Conservation (phyloP, 441 rosid genomes). For the Populus tomentosa region DNA sequence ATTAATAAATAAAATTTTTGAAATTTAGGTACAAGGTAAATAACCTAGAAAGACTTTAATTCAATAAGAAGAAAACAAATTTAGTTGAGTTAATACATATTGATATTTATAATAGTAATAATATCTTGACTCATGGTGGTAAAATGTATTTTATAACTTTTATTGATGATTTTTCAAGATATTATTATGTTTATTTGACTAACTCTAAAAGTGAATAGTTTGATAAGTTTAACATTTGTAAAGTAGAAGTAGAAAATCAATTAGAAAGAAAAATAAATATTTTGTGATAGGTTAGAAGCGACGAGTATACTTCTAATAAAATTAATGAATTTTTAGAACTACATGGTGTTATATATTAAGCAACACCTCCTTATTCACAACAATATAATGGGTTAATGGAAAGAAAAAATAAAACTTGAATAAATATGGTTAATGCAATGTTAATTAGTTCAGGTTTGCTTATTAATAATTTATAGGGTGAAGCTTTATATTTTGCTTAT, state of each 20-base stretch:
- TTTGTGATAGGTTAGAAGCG: too few species aligned
- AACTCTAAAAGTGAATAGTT: too few species aligned
- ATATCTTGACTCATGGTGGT: not conserved
- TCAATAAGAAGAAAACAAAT: not conserved
- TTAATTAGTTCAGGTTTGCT: not conserved
- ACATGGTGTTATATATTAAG: too few species aligned
- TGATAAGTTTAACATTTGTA: too few species aligned
- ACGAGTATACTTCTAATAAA: too few species aligned
- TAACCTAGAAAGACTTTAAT: not conserved
- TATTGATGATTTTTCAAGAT: too few species aligned
- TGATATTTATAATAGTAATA: not conserved
- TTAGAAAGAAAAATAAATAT: too few species aligned
- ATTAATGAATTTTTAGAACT: too few species aligned
- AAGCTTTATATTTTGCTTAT: not conserved
- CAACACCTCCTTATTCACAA: not conserved
- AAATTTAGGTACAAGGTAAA: conserved; percentile 1
- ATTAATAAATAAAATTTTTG: not conserved
- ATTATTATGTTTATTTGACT: too few species aligned
- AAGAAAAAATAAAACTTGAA: not conserved
- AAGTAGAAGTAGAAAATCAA: too few species aligned
- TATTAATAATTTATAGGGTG: not conserved
- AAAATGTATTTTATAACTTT: too few species aligned
- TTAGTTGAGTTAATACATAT: not conserved
- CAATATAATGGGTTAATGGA: not conserved
- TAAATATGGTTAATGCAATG: not conserved